Evolutionary conservation across 2,329 filamentous ascomycete species (phyloP), one percentile per base, ranked within the genome.

Genomic region (Ophiostoma sp.): DNA sequence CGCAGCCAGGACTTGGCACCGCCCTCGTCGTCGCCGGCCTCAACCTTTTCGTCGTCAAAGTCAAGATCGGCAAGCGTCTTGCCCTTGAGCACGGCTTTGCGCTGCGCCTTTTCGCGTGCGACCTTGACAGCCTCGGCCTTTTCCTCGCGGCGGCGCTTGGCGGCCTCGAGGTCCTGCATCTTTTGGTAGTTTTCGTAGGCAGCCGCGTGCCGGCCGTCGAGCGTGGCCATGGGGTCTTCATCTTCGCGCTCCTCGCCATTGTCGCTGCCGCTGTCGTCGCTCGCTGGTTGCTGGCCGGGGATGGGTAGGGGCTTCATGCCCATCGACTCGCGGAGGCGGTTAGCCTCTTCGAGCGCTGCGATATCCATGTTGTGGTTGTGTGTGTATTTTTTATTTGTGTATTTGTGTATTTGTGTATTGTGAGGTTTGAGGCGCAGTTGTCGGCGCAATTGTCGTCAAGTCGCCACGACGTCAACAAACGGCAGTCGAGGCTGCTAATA

Each of bases 261-360:
- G 31, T 71, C 71, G 36, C 39, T 36, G 57, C 35, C 72, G 78
- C 74, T 73, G 80, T 78, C 68, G 23, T 67, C 66, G 41, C 62
- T 69, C 48, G 65, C 44, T 33, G 67, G 31, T 60, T 23, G 44
- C 23, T 20, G 57, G 31, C 92, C 92, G 35, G 94, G 91, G 13
- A 96, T 91, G 33, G 93, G 92, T 76, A 98, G 83, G 35, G 93
- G 94, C 77, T 94, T 92, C 83, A 97, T 88, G 77, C 94, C 94
- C 82, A 97, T 88, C 67, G 93, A 92, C 76, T 90, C 85, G 76
- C 94, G 93, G 77, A 97, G 90, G 77, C 94, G 91, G 82, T 98
- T 98, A 74, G 92, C 93, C 84, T 97, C 93, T 80, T 96, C 92
- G 77, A 98, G 94, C 36, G 91, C 90, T 64, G 92, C 87, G 75